phyloP scores from a whole-genome alignment of 768 basidiomycete species.

The Agaricus blazei region DNA sequence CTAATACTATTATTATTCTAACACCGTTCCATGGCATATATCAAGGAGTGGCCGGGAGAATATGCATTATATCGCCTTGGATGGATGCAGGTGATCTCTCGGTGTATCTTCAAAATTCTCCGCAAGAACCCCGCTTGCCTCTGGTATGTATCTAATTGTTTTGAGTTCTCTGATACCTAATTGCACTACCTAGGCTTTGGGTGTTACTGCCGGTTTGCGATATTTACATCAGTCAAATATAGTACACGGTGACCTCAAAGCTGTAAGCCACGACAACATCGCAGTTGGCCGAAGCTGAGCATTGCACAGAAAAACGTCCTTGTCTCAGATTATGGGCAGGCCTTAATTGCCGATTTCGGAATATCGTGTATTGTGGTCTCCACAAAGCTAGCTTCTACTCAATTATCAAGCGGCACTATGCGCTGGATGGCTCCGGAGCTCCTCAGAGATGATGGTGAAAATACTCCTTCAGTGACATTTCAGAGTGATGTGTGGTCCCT shows the following conservation, averaged over 20 bases:
- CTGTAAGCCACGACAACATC: neutral
- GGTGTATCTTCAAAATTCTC: conserved; percentile 11
- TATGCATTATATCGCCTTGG: conserved; percentile 18
- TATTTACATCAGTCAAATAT: neutral
- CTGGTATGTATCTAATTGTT: too few species aligned
- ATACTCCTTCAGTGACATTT: neutral
- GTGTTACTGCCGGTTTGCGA: neutral
- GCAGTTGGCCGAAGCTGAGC: neutral
- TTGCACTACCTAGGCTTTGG: neutral
- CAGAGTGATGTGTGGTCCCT: conserved; percentile 1
- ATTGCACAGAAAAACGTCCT: neutral
- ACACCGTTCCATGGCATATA: too few species aligned
- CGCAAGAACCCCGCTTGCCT: conserved; percentile 9
- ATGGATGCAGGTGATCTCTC: conserved; percentile 15
- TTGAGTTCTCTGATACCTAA: neutral
- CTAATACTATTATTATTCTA: too few species aligned
- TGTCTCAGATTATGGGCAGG: neutral
- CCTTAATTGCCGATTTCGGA: neutral
- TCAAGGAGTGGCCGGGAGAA: neutral
- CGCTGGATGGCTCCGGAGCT: neutral
- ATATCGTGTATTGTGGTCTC: neutral
- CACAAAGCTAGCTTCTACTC: neutral
- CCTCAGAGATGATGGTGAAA: neutral
- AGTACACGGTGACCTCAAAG: neutral
- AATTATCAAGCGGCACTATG: neutral